Conservation (phyloP, 768 basidiomycete genomes). For the Leccinum incarnatum region DNA sequence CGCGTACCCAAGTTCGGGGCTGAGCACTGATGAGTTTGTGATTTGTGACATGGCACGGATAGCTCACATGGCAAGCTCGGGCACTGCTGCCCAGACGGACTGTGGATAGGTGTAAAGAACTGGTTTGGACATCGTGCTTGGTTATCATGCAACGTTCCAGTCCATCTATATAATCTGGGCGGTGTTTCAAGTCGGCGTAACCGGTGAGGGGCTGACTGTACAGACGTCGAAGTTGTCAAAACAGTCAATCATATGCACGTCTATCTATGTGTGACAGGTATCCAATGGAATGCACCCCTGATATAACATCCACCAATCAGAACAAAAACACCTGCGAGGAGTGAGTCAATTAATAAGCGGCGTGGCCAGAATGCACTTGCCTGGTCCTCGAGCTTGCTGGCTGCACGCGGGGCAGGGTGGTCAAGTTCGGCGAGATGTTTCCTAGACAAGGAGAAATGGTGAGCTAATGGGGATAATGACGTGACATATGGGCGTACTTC, state of each 20-base stretch:
- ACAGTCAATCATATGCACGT: conserved; percentile 5
- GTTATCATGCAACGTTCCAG: background rate
- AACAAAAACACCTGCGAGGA: conserved; percentile 40
- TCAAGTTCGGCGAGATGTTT: conserved; percentile 86
- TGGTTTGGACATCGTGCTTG: conserved; percentile 17
- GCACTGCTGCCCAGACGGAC: conserved; percentile 42
- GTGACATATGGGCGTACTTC: conserved; percentile 51
- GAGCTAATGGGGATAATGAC: background rate
- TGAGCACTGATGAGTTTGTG: conserved; percentile 9
- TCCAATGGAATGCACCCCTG: background rate
- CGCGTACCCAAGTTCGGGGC: conserved; percentile 44
- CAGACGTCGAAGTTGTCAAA: background rate
- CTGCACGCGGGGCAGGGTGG: conserved; percentile 82
- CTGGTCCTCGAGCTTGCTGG: conserved; percentile 93
- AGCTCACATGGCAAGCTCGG: conserved; percentile 42
- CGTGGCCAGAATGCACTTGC: conserved; percentile 34
- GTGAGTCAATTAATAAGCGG: conserved; percentile 14
- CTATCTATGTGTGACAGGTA: conserved; percentile 2
- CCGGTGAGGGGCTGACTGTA: background rate
- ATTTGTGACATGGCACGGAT: too few relatives aligned
- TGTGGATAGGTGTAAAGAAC: conserved; percentile 35
- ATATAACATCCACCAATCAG: conserved; percentile 17
- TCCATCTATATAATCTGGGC: background rate
- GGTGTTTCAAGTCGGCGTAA: background rate
- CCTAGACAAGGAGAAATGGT: conserved; percentile 38